phyloP scores from a whole-genome alignment of 164 flowering plant genomes.

The Stephania japonica region DNA sequence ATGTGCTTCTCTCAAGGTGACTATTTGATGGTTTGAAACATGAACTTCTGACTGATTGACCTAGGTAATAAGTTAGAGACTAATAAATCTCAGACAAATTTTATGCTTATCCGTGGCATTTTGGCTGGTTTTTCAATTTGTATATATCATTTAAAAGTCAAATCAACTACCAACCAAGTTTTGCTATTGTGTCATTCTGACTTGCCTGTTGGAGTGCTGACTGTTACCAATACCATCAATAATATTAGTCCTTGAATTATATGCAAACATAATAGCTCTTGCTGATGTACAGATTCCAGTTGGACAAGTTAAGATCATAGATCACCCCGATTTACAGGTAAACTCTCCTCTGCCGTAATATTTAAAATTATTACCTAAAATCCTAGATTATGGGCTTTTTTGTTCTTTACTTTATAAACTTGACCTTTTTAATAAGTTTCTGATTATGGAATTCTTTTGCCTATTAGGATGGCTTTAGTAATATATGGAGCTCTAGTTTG shows the following conservation, averaged over 20 bases:
- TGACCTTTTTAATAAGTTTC: background rate
- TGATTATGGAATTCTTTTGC: conserved; percentile 2
- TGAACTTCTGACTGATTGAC: background rate
- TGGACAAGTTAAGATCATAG: conserved; percentile 61
- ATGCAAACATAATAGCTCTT: conserved; percentile 5
- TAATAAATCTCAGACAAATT: background rate
- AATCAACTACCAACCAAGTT: background rate
- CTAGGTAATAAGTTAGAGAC: background rate
- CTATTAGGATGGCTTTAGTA: conserved; percentile 82
- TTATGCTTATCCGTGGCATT: background rate
- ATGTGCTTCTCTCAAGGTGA: conserved; percentile 69
- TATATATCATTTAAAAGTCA: background rate
- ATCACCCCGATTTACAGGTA: conserved; percentile 87
- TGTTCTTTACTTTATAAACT: background rate
- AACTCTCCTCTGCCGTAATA: background rate
- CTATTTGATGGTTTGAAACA: background rate
- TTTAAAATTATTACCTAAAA: background rate
- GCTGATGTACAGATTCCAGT: conserved; percentile 49
- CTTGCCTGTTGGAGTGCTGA: background rate
- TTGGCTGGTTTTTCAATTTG: background rate
- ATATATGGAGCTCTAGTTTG: conserved; percentile 53
- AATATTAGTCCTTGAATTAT: background rate
- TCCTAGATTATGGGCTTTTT: background rate
- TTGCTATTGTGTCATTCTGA: background rate
- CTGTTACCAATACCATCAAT: background rate